Evolutionary conservation across 108 stramenopile species (phyloP), one percentile per base, ranked within the genome.

Genomic region (Conticribra guillardii): DNA sequence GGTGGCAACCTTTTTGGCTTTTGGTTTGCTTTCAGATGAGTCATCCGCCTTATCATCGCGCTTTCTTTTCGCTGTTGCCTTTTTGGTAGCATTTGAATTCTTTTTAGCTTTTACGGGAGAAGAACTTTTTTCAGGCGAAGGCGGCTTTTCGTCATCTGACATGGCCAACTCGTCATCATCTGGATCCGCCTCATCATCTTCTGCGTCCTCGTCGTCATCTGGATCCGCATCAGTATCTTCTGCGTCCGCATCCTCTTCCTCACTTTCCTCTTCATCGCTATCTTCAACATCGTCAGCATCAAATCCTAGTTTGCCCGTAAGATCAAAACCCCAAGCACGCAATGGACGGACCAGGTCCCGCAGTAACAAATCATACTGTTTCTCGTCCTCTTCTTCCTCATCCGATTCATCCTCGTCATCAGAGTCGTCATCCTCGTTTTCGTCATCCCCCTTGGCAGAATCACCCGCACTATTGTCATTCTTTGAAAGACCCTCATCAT

Each of bases 251-350:
- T 76, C 57, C 18, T 83, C 76, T 50, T 63, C 71, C 4, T 75
- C 71, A 15, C 73, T 56, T 2, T 63, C 63, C 3, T 70, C 70
- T 3, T 70, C 67, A 0, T 80, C 70, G 19, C 74, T 64, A 11
- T 41, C 11, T 2, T 67, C 61, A 16, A 70, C 66, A 22, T 64
- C 74, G 15, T 33, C 8, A 21, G 71, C 57, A 61, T 64, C 76
- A 54, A 94, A 63, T n/a, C 84, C 89, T 49, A 81, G 45, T 64
- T 94, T 94, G 14, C 89, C 87, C 9, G 82, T 74, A 21, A 94
- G 54, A 65, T 85, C 66, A 56, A 94, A 82, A 45, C 84, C 80
- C 93, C 93, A 94, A 30, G 89, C 90, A 57, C 87, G 84, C 64
- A 94, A 61, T 24, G 93, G 93, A 49, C 83, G 82, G 9, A 79